Base-by-base conservation (phyloP, 192 early-diverging fungal genomes). In the Coemansia aciculifera region DNA sequence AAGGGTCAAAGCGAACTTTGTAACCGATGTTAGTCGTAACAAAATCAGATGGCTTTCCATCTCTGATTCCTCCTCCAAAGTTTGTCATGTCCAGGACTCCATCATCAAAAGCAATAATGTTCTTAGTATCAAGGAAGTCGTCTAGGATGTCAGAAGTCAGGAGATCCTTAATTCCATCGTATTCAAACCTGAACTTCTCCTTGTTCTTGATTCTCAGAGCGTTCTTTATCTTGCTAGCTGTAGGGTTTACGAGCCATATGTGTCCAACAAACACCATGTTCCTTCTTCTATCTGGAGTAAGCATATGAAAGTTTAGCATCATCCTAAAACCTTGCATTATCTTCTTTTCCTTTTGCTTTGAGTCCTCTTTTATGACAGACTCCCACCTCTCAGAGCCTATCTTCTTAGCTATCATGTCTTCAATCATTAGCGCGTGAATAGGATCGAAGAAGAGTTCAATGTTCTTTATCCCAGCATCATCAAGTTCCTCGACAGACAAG, bases 91-190 rank as follows among this genome's bases (percentile, higher is more conserved):
- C 68, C 4, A 69, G 29, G 2, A 69, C 68, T 15, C 60, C 40
- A 39, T 69, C 68, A 24, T 62, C 40, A 56, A 69, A 69, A 5
- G 68, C 68, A 52, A 69, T 69, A 17, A 69, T 69, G 32, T 68
- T 68, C 64, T 54, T 66, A 19, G 32, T 37, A 17, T 66, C 43
- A 3, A 66, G 3, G 15, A 36, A 31, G 3, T 17, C 8, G 19
- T 29, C 11, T 23, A 52, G 24, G 8, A 52, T 52, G 11, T 52
- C 49, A 27, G 49, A 52, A 27, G 49, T 52, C 49, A 52, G 49
- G 0, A 52, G 12, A 13, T 29, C 27, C 24, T 29, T 52, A 29
- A 11, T 52, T 3, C 3, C 19, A 3, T 52, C 27, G 11, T 23
- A 52, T 17, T 8, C 17, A 1, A 5, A 7, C 23, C 19, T 52